phyloP scores from a whole-genome alignment of 2,329 filamentous ascomycete species.

The Talaromyces funiculosus region DNA sequence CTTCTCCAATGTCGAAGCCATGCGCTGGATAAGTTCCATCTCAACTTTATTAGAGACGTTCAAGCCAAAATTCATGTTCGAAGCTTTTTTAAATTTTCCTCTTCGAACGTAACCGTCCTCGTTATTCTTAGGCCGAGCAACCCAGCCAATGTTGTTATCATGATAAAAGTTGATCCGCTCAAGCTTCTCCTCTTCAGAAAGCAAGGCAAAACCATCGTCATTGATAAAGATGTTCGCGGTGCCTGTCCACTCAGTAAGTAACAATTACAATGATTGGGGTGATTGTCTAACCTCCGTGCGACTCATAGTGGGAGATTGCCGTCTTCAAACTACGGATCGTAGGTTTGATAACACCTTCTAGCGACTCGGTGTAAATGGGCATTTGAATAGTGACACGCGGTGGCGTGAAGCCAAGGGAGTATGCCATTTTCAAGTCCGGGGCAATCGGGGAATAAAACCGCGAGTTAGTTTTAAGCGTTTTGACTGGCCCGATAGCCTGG shows the following conservation, averaged over 20 bases:
- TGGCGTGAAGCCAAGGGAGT: slow-evolving; percentile 16
- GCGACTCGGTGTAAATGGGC: slow-evolving; percentile 81
- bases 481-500: slow-evolving; percentile 49
- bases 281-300: slow-evolving; percentile 10
- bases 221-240: slow-evolving; percentile 35
- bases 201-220: slow-evolving; percentile 36
- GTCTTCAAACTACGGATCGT: slow-evolving; percentile 53
- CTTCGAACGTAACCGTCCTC: slow-evolving; percentile 47
- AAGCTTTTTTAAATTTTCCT: slow-evolving; percentile 68
- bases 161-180: slow-evolving; percentile 45
- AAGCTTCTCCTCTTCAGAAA: slow-evolving; percentile 39
- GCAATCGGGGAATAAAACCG: slow-evolving; percentile 37
- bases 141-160: slow-evolving; percentile 48
- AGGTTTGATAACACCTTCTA: slow-evolving; percentile 59
- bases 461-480: slow-evolving; percentile 41
- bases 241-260: slow-evolving; percentile 35
- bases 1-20: slow-evolving; percentile 10
- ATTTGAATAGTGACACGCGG: slow-evolving; percentile 67
- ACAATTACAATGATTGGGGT: slow-evolving; percentile 10
- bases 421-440: slow-evolving; percentile 17
- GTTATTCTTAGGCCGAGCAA: slow-evolving; percentile 44
- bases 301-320: slow-evolving; percentile 55
- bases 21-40: slow-evolving; percentile 45
- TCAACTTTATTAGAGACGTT: slow-evolving; percentile 59
- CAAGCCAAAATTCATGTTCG: slow-evolving; percentile 70